Evolutionary conservation across 2,329 filamentous ascomycete species (phyloP).

Genomic region (Pyricularia sp.): DNA sequence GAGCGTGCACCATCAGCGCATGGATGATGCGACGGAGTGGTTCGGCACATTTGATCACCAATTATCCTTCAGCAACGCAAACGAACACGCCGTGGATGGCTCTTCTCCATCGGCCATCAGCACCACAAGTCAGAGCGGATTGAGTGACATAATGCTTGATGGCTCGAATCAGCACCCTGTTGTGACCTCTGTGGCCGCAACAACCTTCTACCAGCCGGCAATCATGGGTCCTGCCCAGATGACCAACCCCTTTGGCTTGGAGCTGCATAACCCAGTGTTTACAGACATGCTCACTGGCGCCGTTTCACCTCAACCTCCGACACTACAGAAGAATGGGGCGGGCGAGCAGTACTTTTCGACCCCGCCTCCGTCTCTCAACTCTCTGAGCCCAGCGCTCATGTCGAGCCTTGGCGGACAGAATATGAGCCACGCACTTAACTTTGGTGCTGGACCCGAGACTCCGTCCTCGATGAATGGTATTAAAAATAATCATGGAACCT

Average conservation of each 20-base stretch:
- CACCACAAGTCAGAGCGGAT: slow-evolving; percentile 83
- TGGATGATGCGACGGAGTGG: slow-evolving; percentile 81
- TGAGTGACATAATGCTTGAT: slow-evolving; percentile 87
- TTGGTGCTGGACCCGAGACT: slow-evolving; percentile 59
- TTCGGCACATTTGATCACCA: slow-evolving; percentile 69
- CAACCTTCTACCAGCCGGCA: slow-evolving; percentile 58
- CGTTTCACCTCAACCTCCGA: slow-evolving; percentile 67
- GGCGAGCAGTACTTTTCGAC: slow-evolving; percentile 73
- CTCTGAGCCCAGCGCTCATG: slow-evolving; percentile 63
- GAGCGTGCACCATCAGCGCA: slow-evolving; percentile 38
- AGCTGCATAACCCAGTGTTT: slow-evolving; percentile 65
- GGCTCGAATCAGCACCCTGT: slow-evolving; percentile 61
- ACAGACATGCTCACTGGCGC: slow-evolving; percentile 65
- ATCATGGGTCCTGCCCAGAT: slow-evolving; percentile 62
- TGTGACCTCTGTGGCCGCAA: slow-evolving; percentile 37
- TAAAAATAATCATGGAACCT: slow-evolving; percentile 37
- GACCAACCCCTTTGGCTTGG: slow-evolving; percentile 57
- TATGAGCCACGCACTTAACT: slow-evolving; percentile 57
- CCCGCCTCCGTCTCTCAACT: slow-evolving; percentile 63
- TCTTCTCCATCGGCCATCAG: slow-evolving; percentile 96
- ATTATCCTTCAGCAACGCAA: slow-evolving; percentile 55
- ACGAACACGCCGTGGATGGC: slow-evolving; percentile 74
- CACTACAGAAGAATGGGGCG: slow-evolving; percentile 59
- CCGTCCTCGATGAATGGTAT: slow-evolving; percentile 63
- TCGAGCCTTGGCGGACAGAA: slow-evolving; percentile 52